phyloP scores from a whole-genome alignment of 2,329 filamentous ascomycete species.

The Colletotrichum liaoningense region DNA sequence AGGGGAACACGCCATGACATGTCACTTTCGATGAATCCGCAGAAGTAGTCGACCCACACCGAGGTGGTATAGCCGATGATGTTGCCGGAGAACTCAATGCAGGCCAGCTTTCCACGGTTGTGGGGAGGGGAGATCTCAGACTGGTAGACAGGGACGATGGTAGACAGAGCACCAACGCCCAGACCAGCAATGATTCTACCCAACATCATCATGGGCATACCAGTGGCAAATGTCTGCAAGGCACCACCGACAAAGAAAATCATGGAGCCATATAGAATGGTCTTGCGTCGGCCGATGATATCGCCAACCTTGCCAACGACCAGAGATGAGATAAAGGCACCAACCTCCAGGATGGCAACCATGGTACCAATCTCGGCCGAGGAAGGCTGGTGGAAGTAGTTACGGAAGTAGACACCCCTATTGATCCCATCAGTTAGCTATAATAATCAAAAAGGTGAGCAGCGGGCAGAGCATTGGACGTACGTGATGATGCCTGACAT shows the following conservation, averaged over 20 bases:
- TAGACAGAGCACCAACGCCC: constrained; percentile 88
- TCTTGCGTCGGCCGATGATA: constrained; percentile 87
- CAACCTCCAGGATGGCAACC: constrained; percentile 96
- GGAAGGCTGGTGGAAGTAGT: constrained; percentile 92
- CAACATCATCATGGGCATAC: constrained; percentile 90
- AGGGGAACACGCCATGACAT: constrained; percentile 92
- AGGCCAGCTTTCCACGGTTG: constrained; percentile 93
- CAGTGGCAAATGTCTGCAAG: constrained; percentile 82
- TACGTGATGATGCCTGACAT: constrained; percentile 83
- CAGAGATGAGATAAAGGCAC: constrained; percentile 90
- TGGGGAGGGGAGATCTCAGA: constrained; percentile 97
- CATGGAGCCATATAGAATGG: constrained; percentile 92
- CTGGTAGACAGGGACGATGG: constrained; percentile 93
- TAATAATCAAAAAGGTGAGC: not conserved
- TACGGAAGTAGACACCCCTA: constrained; percentile 87
- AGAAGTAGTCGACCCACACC: constrained; percentile 99
- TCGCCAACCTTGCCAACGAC: constrained; percentile 90
- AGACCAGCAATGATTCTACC: constrained; percentile 87
- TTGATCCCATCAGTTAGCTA: constrained; percentile 5
- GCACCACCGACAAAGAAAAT: constrained; percentile 89
- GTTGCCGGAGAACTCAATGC: constrained; percentile 98
- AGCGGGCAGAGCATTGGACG: constrained; percentile 40
- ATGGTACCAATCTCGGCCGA: constrained; percentile 93
- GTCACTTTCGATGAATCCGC: constrained; percentile 87
- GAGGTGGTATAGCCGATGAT: constrained; percentile 96